Percentiles rank a stretch among this genome's conserved stretches.
These are phyloP conservation scores for Leucoagaricus sp. DNA, from an alignment of 1,284 basidiomycete species.

Conservation along the genomic window DNA sequence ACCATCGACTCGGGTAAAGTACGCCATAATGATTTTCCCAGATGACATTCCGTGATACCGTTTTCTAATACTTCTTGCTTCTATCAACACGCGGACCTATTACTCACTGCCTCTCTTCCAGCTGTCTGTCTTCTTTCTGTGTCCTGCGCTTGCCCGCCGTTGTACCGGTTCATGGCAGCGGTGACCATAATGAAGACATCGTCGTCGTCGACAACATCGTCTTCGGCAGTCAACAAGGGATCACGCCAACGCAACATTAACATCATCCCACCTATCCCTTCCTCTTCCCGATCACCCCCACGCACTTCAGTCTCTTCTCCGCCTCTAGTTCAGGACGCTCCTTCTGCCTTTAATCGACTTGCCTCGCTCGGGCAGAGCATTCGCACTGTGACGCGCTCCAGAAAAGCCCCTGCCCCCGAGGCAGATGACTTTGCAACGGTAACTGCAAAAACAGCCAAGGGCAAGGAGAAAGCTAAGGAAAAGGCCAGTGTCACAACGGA, in stretches of 20 bases:
- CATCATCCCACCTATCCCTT: constrained; percentile 33
- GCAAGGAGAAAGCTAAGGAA: constrained; percentile 31
- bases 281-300: constrained; percentile 33
- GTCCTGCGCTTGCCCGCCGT: constrained; percentile 24
- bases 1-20: constrained; percentile 6
- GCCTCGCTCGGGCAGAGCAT: constrained; percentile 68
- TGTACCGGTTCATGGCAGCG: background rate
- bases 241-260: constrained; percentile 43
- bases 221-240: constrained; percentile 49
- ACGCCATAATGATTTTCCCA: constrained; percentile 7
- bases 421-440: constrained; percentile 45
- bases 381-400: constrained; percentile 60
- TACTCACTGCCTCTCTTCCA: constrained; percentile 31
- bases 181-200: constrained; percentile 34
- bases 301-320: too few species aligned
- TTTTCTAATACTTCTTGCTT: background rate
- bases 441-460: constrained; percentile 41
- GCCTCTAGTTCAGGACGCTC: constrained; percentile 36
- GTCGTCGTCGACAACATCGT: constrained; percentile 28
- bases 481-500: constrained; percentile 30
- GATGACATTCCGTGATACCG: constrained; percentile 1
- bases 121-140: constrained; percentile 20
- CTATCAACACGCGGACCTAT: constrained; percentile 8
- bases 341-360: constrained; percentile 60
- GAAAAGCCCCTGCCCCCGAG: constrained; percentile 38